Conservation (phyloP, 345 rosid genomes). For the Corymbia maculata region DNA sequence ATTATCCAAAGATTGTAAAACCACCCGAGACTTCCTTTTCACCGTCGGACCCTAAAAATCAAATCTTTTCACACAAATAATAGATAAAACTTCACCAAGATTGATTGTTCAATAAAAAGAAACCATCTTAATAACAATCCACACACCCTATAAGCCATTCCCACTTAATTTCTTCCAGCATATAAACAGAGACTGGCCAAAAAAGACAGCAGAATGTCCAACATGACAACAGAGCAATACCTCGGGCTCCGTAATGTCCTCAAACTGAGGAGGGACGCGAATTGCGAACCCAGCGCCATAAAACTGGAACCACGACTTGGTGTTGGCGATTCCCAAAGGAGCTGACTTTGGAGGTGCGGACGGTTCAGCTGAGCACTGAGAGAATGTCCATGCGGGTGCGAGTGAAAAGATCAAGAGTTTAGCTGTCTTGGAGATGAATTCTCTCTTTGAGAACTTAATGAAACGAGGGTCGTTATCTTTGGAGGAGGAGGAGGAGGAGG, state of each 20-base stretch:
- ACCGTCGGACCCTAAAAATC: not conserved
- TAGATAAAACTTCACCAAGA: not conserved
- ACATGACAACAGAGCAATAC: slow-evolving; percentile 8
- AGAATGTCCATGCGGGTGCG: slow-evolving; percentile 21
- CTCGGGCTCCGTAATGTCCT: slow-evolving; percentile 89
- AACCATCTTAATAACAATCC: not conserved
- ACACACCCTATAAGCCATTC: not conserved
- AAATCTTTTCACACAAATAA: not conserved
- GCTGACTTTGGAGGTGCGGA: slow-evolving; percentile 30
- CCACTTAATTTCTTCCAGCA: not conserved
- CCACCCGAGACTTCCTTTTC: not conserved
- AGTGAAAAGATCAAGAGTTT: slow-evolving; percentile 31
- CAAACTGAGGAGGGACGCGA: slow-evolving; percentile 80
- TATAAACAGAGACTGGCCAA: not conserved
- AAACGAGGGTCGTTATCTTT: slow-evolving; percentile 3
- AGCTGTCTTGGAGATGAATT: slow-evolving; percentile 32
- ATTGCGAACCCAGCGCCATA: slow-evolving; percentile 82
- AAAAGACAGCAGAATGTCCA: not conserved
- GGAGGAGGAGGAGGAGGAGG: slow-evolving; percentile 5
- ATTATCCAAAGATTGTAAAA: not conserved
- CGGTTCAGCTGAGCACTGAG: slow-evolving; percentile 41
- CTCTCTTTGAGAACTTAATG: slow-evolving; percentile 34
- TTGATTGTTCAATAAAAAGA: not conserved
- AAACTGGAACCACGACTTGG: slow-evolving; percentile 82
- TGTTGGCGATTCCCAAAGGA: slow-evolving; percentile 52